A percentile compares a stretch with the other conserved stretches of the same genome.
Conservation (phyloP, 2,329 filamentous ascomycete genomes). For the Aspergillus vadensis region DNA sequence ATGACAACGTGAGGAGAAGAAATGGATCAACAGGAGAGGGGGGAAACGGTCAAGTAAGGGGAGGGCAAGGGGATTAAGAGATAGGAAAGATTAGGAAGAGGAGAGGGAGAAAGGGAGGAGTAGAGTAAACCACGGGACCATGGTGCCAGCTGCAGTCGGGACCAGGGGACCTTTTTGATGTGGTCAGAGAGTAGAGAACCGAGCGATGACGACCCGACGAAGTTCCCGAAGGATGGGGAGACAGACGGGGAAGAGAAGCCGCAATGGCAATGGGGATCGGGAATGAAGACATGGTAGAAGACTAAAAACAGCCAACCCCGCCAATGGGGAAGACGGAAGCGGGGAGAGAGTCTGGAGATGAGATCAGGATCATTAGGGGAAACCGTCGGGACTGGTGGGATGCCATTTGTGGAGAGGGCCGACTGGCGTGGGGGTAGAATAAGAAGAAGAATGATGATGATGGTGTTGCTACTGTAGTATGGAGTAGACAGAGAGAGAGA, state of each 20-base stretch:
- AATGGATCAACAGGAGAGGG: not conserved
- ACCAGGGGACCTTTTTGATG: constrained; percentile 13
- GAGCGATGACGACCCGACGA: constrained; percentile 3
- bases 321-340: constrained; percentile 18
- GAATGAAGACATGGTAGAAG: not conserved
- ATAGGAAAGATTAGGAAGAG: not conserved
- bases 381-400: constrained; percentile 4
- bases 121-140: not conserved
- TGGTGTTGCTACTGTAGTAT: not conserved
- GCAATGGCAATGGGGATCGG: constrained; percentile 5
- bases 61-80: not conserved
- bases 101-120: not conserved
- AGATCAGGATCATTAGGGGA: constrained; percentile 4
- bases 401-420: constrained; percentile 6
- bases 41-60: not conserved
- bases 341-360: constrained; percentile 7
- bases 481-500: not conserved
- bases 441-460: not conserved
- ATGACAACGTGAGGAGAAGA: not conserved
- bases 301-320: not conserved
- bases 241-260: not conserved
- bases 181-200: not conserved
- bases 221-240: constrained; percentile 6
- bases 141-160: constrained; percentile 4
- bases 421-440: constrained; percentile 12